These are phyloP conservation scores for Cystobasidiaceae sp. DNA, from an alignment of 1,284 basidiomycete genomes.

Conservation along the genomic window DNA sequence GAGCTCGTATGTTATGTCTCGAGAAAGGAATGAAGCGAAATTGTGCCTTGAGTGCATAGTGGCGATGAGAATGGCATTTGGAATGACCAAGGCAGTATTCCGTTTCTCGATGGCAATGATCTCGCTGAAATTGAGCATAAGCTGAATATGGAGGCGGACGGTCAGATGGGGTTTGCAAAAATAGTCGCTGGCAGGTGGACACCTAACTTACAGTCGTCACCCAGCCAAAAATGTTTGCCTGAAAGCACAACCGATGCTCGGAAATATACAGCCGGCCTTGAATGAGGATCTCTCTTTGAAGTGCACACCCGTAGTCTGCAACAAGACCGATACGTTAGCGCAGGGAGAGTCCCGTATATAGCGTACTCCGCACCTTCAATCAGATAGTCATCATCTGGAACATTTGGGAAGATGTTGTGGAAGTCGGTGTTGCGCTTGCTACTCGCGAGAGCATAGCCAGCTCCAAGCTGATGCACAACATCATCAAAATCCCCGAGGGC, in stretches of 20 bases:
- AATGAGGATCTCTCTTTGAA: constrained; percentile 92
- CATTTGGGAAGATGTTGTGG: constrained; percentile 75
- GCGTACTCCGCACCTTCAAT: constrained; percentile 75
- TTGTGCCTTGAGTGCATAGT: constrained; percentile 77
- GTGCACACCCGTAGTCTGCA: constrained; percentile 88
- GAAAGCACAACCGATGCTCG: constrained; percentile 96
- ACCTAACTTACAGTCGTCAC: constrained; percentile 68
- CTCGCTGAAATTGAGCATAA: constrained; percentile 86
- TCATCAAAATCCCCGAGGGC: constrained; percentile 29
- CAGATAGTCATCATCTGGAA: constrained; percentile 94
- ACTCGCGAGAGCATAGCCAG: constrained; percentile 94
- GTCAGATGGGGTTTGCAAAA: constrained; percentile 16
- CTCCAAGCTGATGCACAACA: constrained; percentile 21
- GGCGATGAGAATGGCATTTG: constrained; percentile 89
- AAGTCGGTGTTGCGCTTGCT: constrained; percentile 93
- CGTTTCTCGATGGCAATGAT: constrained; percentile 88
- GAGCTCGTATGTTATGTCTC: constrained; percentile 94
- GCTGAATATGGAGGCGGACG: constrained; percentile 58
- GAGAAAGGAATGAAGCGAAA: constrained; percentile 91
- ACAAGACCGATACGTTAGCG: constrained; percentile 23
- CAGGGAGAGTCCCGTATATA: not conserved
- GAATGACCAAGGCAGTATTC: constrained; percentile 98
- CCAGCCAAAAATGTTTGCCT: constrained; percentile 99
- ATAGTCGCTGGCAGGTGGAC: not conserved
- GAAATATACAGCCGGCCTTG: constrained; percentile 96